A percentile compares a stretch with the other conserved stretches of the same genome.
Conservation (phyloP, 306 rosid genomes). For the Trifolium pratense region DNA sequence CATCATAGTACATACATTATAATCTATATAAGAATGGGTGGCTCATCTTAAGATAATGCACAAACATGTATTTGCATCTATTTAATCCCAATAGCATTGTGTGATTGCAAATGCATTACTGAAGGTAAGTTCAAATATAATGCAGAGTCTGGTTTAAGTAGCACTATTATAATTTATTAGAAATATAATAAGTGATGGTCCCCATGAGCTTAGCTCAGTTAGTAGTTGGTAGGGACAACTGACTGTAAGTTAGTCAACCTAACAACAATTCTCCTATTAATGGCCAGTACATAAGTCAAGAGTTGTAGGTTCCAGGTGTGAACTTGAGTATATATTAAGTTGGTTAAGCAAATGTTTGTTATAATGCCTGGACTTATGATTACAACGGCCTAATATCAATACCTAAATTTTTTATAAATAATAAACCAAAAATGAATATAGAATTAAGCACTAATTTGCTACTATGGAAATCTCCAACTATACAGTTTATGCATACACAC, state of each 20-base stretch:
- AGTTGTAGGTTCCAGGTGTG: conserved; percentile 32
- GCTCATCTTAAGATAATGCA: conserved; percentile 24
- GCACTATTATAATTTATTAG: not conserved
- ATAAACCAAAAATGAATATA: conserved; percentile 22
- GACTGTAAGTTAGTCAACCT: conserved; percentile 14
- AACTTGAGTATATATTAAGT: conserved; percentile 32
- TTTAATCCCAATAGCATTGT: not conserved
- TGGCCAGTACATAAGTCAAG: conserved; percentile 4
- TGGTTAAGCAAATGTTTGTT: not conserved
- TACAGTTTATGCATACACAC: not conserved
- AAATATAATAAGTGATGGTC: conserved; percentile 1
- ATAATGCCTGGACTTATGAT: conserved; percentile 19
- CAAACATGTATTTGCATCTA: conserved; percentile 30
- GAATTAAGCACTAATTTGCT: conserved; percentile 10
- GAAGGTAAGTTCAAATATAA: conserved; percentile 24
- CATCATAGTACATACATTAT: not conserved
- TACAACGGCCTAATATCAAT: conserved; percentile 34
- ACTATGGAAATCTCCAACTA: conserved; percentile 32
- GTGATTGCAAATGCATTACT: conserved; percentile 27
- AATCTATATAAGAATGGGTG: not conserved
- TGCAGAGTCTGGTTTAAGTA: not conserved
- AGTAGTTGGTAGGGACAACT: not conserved
- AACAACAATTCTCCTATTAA: conserved; percentile 22
- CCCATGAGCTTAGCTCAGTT: too few relatives aligned
- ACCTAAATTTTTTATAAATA: conserved; percentile 28